Evolutionary conservation across 1,139 yeast genomes (phyloP).

Genomic region (Debaryomyces subglobosus): DNA sequence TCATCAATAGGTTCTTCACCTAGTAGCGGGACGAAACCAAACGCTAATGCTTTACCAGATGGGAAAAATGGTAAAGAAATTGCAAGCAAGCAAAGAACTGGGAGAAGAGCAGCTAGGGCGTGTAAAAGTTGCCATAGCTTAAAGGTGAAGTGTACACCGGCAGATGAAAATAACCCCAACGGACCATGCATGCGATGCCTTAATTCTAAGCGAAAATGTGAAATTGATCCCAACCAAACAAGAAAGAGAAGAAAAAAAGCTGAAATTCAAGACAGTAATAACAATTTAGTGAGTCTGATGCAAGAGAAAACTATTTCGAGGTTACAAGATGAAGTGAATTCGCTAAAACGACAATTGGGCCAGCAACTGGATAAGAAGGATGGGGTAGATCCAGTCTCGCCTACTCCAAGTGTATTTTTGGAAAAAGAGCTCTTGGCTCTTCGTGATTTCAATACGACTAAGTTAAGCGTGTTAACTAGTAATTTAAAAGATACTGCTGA

Average conservation of each 20-base stretch:
- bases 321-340: constrained; percentile 24
- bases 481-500: constrained; percentile 39
- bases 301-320: constrained; percentile 15
- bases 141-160: constrained; percentile 81
- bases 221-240: constrained; percentile 64
- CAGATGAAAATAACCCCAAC: constrained; percentile 57
- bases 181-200: constrained; percentile 78
- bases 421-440: constrained; percentile 41
- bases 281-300: neutral
- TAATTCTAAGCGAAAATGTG: constrained; percentile 65
- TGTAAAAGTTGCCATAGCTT: constrained; percentile 80
- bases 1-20: constrained; percentile 7
- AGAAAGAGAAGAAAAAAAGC: constrained; percentile 53
- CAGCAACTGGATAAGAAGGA: constrained; percentile 13
- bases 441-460: constrained; percentile 29
- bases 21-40: neutral
- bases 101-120: constrained; percentile 41
- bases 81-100: constrained; percentile 26
- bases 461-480: constrained; percentile 42
- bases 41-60: neutral
- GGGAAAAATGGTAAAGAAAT: neutral
- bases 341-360: constrained; percentile 25
- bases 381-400: constrained; percentile 10
- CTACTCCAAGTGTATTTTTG: constrained; percentile 28
- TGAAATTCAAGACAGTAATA: constrained; percentile 23